Percentiles rank a stretch among this genome's conserved stretches.
phyloP scores from a whole-genome alignment of 2,329 filamentous ascomycete species.

The Podosphaera leucotricha region DNA sequence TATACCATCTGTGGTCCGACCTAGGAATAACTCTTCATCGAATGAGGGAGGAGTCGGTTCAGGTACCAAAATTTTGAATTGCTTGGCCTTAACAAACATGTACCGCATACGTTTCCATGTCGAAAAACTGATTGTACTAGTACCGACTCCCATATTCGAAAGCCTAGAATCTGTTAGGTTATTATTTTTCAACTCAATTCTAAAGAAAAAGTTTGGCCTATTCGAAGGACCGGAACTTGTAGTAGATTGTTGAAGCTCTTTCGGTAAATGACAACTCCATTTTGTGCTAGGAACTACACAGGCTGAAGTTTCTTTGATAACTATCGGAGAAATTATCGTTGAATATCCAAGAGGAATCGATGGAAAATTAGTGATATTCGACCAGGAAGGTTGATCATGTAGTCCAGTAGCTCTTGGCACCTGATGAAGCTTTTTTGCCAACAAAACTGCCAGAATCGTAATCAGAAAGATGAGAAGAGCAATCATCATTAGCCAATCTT shows the following conservation, averaged over 20 bases:
- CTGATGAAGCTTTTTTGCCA: constrained; percentile 30
- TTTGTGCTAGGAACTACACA: constrained; percentile 51
- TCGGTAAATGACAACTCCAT: constrained; percentile 73
- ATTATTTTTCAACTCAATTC: constrained; percentile 50
- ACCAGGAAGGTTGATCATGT: constrained; percentile 38
- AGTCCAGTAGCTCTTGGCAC: constrained; percentile 17
- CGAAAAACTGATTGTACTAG: constrained; percentile 14
- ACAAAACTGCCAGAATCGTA: constrained; percentile 31
- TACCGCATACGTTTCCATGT: constrained; percentile 14
- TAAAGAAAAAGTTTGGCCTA: constrained; percentile 56
- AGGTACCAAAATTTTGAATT: constrained; percentile 19
- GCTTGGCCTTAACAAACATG: constrained; percentile 12
- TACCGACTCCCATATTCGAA: constrained; percentile 17
- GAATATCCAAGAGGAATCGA: constrained; percentile 66
- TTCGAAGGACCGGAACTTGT: constrained; percentile 38
- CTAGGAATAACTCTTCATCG: constrained; percentile 56
- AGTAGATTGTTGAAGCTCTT: constrained; percentile 45
- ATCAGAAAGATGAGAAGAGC: constrained; percentile 25
- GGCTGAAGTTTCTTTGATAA: constrained; percentile 34
- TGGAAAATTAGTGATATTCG: constrained; percentile 70
- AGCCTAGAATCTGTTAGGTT: constrained; percentile 20
- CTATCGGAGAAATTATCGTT: constrained; percentile 52
- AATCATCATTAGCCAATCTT: constrained; percentile 34
- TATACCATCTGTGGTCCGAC: constrained; percentile 62
- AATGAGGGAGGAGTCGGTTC: constrained; percentile 22